Evolutionary conservation across 129 eudicot genomes (phyloP).

Genomic region (Erigeron canadensis): DNA sequence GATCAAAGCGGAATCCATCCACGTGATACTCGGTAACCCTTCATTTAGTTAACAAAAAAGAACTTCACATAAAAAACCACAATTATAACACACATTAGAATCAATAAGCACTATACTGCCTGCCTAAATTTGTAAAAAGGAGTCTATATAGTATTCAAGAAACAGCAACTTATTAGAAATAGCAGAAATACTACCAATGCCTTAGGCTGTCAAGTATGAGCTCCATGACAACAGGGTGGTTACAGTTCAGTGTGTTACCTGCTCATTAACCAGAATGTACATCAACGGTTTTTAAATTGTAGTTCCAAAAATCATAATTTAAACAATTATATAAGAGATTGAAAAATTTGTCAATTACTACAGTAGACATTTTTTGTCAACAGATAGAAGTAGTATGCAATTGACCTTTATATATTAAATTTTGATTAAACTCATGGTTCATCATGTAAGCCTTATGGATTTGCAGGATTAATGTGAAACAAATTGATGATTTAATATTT

Average conservation of each 20-base stretch:
- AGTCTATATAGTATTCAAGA: background rate
- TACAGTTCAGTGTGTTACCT: slow-evolving; percentile 97
- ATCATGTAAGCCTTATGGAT: background rate
- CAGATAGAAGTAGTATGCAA: background rate
- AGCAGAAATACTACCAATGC: slow-evolving; percentile 64
- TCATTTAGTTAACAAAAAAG: slow-evolving; percentile 19
- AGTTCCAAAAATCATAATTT: slow-evolving; percentile 1
- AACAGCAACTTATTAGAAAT: slow-evolving; percentile 11
- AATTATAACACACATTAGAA: no score
- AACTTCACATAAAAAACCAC: background rate
- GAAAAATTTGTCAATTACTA: background rate
- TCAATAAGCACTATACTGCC: slow-evolving; percentile 5
- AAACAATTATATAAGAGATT: background rate
- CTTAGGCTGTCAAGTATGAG: slow-evolving; percentile 96
- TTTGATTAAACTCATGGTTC: background rate
- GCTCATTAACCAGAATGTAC: slow-evolving; percentile 18
- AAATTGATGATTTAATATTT: background rate
- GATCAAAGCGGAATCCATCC: slow-evolving; percentile 99
- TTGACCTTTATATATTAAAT: background rate
- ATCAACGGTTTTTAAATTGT: background rate
- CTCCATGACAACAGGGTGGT: slow-evolving; percentile 99
- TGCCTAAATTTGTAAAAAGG: background rate
- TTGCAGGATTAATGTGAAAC: background rate
- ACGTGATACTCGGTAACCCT: slow-evolving; percentile 96
- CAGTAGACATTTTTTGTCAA: background rate